Evolutionary conservation across 148 eudicot species (phyloP).

Genomic region (Chenopodium album): DNA sequence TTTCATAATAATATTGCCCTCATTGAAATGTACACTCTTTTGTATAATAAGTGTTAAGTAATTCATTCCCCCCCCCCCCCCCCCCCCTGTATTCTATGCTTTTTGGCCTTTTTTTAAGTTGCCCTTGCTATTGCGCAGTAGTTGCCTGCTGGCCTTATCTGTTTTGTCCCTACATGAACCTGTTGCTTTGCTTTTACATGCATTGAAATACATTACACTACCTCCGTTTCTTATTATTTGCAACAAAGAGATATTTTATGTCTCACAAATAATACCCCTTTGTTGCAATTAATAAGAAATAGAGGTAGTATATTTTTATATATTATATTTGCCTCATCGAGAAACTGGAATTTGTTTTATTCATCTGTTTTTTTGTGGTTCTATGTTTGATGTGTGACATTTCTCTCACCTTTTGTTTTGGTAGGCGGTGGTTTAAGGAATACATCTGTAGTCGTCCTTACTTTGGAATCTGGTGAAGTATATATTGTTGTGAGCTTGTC

Average conservation of each 20-base stretch:
- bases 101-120: no score
- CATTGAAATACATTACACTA: background rate
- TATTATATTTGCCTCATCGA: background rate
- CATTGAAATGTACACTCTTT: no score
- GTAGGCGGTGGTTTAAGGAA: slow-evolving; percentile 57
- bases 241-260: no score
- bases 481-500: slow-evolving; percentile 73
- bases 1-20: no score
- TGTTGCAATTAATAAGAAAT: no score
- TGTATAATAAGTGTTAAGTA: no score
- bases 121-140: background rate
- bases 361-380: background rate
- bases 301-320: background rate
- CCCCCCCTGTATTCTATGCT: no score
- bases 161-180: background rate
- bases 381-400: background rate
- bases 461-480: slow-evolving; percentile 78
- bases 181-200: background rate
- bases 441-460: slow-evolving; percentile 78
- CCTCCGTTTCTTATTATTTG: no score
- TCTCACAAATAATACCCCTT: no score
- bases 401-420: slow-evolving; percentile 11
- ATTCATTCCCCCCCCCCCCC: no score
- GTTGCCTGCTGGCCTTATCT: background rate
- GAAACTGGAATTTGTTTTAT: background rate